These are phyloP conservation scores for Carex littledalei DNA, from an alignment of 176 grass and related monocot species.

Conservation along the genomic window DNA sequence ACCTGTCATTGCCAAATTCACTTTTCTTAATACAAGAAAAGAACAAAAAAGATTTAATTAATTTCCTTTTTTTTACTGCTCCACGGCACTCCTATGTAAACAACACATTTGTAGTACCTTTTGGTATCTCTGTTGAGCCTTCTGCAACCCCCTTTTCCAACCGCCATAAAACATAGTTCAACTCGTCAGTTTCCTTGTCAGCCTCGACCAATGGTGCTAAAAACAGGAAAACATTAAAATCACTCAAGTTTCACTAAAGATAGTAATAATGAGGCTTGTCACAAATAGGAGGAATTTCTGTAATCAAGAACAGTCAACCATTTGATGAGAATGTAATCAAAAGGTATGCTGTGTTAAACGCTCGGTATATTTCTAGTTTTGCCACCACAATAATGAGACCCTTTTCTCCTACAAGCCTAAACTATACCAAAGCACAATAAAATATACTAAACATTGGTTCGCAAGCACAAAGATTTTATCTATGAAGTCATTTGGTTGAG, in stretches of 20 bases:
- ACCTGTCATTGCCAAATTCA: conserved; percentile 29
- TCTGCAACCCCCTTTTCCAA: conserved; percentile 71
- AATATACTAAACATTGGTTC: not conserved
- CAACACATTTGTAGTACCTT: conserved; percentile 42
- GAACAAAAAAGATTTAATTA: not conserved
- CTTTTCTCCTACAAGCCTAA: not conserved
- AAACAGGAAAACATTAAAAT: conserved; percentile 9
- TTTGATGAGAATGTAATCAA: not conserved
- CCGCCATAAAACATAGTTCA: conserved; percentile 72
- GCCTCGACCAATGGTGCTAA: conserved; percentile 75
- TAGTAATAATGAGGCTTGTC: not conserved
- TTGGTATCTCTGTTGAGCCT: conserved; percentile 88
- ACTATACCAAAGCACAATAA: not conserved
- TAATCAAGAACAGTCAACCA: not conserved
- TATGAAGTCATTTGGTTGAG: not conserved
- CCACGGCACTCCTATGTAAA: not conserved
- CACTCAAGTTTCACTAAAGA: not conserved
- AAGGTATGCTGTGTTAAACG: not conserved
- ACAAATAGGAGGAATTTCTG: not conserved
- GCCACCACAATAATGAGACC: not conserved
- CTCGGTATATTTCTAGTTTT: not conserved
- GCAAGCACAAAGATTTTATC: not conserved
- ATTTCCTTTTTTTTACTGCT: not conserved
- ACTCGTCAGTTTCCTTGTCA: conserved; percentile 79
- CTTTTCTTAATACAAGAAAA: not conserved